phyloP scores from a whole-genome alignment of 2,329 filamentous ascomycete species.

The Pseudogymnoascus sp. region DNA sequence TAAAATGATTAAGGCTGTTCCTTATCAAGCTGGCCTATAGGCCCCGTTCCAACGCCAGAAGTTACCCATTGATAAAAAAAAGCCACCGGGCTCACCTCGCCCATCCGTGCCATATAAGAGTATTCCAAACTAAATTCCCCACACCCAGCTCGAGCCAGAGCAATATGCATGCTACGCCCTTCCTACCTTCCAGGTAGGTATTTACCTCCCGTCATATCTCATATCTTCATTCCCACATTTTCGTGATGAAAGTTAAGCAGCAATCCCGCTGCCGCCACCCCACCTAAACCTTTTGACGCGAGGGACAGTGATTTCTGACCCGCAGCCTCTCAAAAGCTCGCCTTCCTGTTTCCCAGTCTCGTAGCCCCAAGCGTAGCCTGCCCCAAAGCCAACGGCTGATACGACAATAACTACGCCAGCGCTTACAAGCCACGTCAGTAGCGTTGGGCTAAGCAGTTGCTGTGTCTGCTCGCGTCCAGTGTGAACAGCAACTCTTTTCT shows the following conservation, averaged over 20 bases:
- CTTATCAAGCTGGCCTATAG: neutral
- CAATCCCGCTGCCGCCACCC: constrained; percentile 8
- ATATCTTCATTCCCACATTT: neutral
- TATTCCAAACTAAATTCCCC: neutral
- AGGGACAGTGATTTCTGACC: constrained; percentile 30
- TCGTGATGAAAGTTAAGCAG: constrained; percentile 4
- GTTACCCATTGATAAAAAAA: neutral
- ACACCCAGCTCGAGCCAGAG: neutral
- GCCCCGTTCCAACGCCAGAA: neutral
- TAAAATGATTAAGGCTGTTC: neutral
- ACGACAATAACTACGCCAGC: constrained; percentile 63
- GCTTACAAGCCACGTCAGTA: constrained; percentile 57
- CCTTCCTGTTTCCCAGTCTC: constrained; percentile 59
- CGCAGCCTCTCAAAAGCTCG: constrained; percentile 28
- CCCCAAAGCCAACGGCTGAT: constrained; percentile 62
- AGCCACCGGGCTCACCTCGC: neutral
- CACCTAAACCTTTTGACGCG: constrained; percentile 17
- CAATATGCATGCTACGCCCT: neutral
- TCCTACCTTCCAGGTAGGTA: neutral
- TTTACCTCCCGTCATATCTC: neutral
- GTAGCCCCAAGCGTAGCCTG: constrained; percentile 61
- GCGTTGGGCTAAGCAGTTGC: constrained; percentile 49
- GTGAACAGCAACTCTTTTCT: constrained; percentile 31
- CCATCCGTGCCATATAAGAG: neutral
- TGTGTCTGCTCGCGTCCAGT: constrained; percentile 19